These are phyloP conservation scores for Talaromyces piceae DNA, from an alignment of 2,329 filamentous ascomycete genomes.

Conservation along the genomic window DNA sequence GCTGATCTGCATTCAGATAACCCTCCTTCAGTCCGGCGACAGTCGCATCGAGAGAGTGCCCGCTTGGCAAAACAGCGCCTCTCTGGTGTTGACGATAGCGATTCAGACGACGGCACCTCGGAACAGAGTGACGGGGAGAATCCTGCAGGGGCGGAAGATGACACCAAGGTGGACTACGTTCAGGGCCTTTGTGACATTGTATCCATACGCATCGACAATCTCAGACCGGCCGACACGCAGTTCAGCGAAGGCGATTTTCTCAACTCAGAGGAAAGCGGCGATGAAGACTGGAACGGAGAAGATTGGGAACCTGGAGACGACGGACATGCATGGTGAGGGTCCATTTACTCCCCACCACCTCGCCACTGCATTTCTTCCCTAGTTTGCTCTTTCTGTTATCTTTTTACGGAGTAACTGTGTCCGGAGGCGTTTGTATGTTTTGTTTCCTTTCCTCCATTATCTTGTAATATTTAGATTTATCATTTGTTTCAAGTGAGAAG, in stretches of 20 bases:
- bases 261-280: conserved; percentile 52
- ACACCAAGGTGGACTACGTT: conserved; percentile 20
- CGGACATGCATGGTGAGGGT: conserved; percentile 23
- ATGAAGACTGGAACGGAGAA: conserved; percentile 50
- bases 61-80: conserved; percentile 27
- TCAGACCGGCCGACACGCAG: conserved; percentile 51
- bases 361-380: neutral
- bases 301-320: conserved; percentile 23
- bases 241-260: conserved; percentile 54
- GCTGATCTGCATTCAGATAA: neutral
- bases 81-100: conserved; percentile 19
- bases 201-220: conserved; percentile 54
- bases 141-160: neutral
- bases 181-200: conserved; percentile 55
- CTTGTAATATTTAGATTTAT: neutral
- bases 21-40: conserved; percentile 11
- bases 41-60: conserved; percentile 33
- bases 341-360: no score
- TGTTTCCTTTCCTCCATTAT: neutral
- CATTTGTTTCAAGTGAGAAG: neutral
- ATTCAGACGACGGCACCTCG: conserved; percentile 13
- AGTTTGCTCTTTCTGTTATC: neutral
- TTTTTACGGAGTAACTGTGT: neutral
- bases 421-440: neutral
- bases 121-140: conserved; percentile 4